Base-by-base conservation (phyloP, 441 rosid genomes). In the Kokia cookei region DNA sequence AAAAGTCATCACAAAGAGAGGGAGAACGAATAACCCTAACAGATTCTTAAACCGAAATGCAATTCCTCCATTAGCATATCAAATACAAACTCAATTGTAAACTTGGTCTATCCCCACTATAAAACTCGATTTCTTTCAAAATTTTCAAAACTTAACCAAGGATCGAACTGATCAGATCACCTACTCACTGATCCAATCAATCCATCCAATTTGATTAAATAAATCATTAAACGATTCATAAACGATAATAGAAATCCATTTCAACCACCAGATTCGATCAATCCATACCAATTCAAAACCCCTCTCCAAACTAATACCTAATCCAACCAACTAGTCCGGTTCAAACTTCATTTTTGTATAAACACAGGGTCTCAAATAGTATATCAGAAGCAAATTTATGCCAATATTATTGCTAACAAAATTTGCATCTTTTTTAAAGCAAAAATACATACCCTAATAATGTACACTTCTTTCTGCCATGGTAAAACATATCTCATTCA, bases 361-460 rank as follows among this genome's bases (percentile, higher is more conserved):
- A 65, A 43, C 53, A 65, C 17, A 43, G 22, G 35, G 51, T 13
- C 51, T 19, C n/a, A 17, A 19, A 24, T 17, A 26, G 19, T 65
- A 45, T 7, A 69, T 17, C 27, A 53, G 7, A 54, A 54, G 19
- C 53, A 71, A 71, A 71, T 57, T 57, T 71, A 58, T 53, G 65
- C 50, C 54, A 42, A 42, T 58, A 71, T 71, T 71, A 40, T 70
- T 58, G 53, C 65, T 71, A 40, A 57, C 37, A 71, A 40, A 43
- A 58, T 58, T 58, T 71, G 65, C 40, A 71, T 29, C 42, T 73
- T 62, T 10, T 12, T 22, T 24, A 57, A 66, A 43, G 64, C 58
- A 74, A 78, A 83, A 80, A 55, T 79, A 79, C 86, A 82, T 85
- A 87, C 84, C 82, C 82, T 82, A 83, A 75, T 83, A 83, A 87